These are phyloP conservation scores for Botryotinia calthae DNA, from an alignment of 2,329 filamentous ascomycete species.

Conservation along the genomic window DNA sequence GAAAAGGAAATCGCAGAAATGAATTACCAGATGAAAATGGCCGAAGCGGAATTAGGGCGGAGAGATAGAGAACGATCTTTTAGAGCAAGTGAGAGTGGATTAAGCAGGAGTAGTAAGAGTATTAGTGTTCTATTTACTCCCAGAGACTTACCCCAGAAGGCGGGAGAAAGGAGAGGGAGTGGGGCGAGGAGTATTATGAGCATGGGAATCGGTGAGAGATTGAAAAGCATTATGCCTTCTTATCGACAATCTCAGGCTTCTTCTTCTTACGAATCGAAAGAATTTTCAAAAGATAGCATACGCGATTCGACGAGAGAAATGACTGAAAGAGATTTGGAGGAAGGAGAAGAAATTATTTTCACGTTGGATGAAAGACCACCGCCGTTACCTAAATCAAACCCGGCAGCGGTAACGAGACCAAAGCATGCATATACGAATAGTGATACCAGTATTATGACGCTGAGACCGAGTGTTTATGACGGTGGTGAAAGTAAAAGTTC, in stretches of 20 bases:
- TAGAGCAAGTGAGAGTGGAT: not conserved
- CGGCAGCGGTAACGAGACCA: not conserved
- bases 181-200: not conserved
- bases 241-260: not conserved
- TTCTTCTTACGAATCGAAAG: not conserved
- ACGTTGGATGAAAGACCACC: not conserved
- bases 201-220: not conserved
- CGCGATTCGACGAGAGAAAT: not conserved
- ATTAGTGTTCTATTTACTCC: constrained; percentile 11
- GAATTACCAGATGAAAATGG: not conserved
- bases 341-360: constrained; percentile 5
- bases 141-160: not conserved
- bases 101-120: constrained; percentile 17
- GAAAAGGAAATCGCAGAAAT: constrained; percentile 15
- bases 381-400: not conserved
- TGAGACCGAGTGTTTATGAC: constrained; percentile 16
- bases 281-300: not conserved
- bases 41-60: not conserved
- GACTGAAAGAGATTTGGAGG: not conserved
- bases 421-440: not conserved
- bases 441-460: not conserved
- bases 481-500: not conserved
- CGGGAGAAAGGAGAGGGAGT: not conserved
- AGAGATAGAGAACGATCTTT: not conserved
- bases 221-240: constrained; percentile 3